Base-by-base conservation (phyloP, 345 rosid genomes). In the Bretschneidera sinensis region DNA sequence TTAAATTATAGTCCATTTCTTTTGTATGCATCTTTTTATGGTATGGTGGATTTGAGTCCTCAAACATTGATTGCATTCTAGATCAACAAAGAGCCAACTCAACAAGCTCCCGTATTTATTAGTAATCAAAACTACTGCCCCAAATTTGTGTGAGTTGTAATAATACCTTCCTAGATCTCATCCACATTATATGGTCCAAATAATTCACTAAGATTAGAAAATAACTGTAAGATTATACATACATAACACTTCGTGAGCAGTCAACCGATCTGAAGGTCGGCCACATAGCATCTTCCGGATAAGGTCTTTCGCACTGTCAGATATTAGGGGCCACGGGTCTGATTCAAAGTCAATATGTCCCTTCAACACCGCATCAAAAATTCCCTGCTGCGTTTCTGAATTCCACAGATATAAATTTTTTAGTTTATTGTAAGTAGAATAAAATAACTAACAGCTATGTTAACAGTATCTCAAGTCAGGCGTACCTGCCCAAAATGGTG, bases 401-500 rank as follows among this genome's bases (percentile, higher is more conserved):
- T 25, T 52, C 61, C n/a, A 66, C 53, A 33, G 43, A 19, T 47
- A 49, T 51, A 28, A 65, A 59, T 63, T 49, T 23, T 72, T 68
- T 18, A 71, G 62, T 21, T 45, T 17, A 19, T 43, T 39, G 59
- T 58, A 31, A 22, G 39, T 18, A 16, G 23, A 61, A 61, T n/a
- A 19, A 43, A 34, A 43, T 57, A 45, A 18, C 21, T 51, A 9
- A 35, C 54, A 9, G 21, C n/a, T 8, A 48, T 13, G 13, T 13
- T 11, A 24, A 4, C 13, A 54, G 25, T 9, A 18, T 5, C 13
- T 21, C 34, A 58, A 39, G 34, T 17, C 19, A 51, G 24, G 65
- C 72, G 25, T 74, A 92, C 99, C 99, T 74, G 99, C 99, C 97
- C 99, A 92, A 72, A 92, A 92, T 48, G 98, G 98, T 19, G 98